Evolutionary conservation across 1,284 basidiomycete genomes (phyloP).

Genomic region (Volvariella volvacea): DNA sequence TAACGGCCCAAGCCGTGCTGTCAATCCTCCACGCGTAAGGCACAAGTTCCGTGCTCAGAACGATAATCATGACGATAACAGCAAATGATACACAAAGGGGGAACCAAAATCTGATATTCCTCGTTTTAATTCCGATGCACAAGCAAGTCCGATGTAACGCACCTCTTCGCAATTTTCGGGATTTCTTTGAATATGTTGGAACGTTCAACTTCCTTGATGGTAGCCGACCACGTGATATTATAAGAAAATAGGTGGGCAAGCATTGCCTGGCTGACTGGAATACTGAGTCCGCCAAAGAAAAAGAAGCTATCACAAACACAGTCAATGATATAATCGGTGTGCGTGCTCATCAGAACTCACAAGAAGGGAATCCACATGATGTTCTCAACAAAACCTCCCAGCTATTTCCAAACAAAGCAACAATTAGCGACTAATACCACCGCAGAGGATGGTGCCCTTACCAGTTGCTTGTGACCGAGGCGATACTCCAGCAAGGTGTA

Average conservation of each 20-base stretch:
- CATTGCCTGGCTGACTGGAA: slow-evolving; percentile 71
- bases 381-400: slow-evolving; percentile 48
- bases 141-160: slow-evolving; percentile 5
- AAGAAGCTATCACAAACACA: slow-evolving; percentile 67
- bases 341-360: slow-evolving; percentile 40
- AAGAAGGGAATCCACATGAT: slow-evolving; percentile 79
- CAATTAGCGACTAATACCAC: too few relatives aligned
- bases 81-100: slow-evolving; percentile 45
- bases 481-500: slow-evolving; percentile 75
- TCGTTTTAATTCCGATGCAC: neutral
- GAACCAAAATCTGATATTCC: slow-evolving; percentile 44
- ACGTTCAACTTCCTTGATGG: slow-evolving; percentile 76
- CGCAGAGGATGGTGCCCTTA: slow-evolving; percentile 18
- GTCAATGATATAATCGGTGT: too few relatives aligned
- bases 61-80: slow-evolving; percentile 41
- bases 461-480: slow-evolving; percentile 54
- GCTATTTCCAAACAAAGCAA: slow-evolving; percentile 17
- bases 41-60: slow-evolving; percentile 38
- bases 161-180: slow-evolving; percentile 68
- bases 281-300: slow-evolving; percentile 76
- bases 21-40: slow-evolving; percentile 56
- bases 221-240: slow-evolving; percentile 82
- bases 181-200: slow-evolving; percentile 90
- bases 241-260: slow-evolving; percentile 79
- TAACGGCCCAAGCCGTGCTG: slow-evolving; percentile 57